phyloP scores from a whole-genome alignment of 805 yeast genomes.

The Candida jianshihensis region DNA sequence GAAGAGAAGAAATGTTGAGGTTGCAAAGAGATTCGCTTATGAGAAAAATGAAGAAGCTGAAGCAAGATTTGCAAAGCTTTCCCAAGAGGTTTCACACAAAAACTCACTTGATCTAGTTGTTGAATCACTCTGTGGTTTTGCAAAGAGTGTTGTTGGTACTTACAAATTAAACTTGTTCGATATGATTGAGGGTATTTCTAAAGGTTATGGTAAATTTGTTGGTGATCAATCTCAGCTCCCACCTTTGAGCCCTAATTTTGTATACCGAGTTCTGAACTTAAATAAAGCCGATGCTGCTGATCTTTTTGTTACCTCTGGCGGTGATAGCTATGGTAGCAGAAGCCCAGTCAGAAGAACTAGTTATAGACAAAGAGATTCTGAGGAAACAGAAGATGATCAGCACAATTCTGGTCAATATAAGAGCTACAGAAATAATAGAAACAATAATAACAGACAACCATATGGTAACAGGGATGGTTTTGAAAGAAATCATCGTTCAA shows the following conservation, averaged over 20 bases:
- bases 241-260: constrained; percentile 15
- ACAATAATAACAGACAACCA: constrained; percentile 2
- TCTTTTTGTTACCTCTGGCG: constrained; percentile 20
- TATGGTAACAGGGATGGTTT: neutral
- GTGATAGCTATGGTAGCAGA: constrained; percentile 10
- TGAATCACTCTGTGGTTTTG: constrained; percentile 29
- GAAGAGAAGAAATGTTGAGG: constrained; percentile 46
- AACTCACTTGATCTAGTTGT: constrained; percentile 25
- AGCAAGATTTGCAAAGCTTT: constrained; percentile 22
- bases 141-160: constrained; percentile 26
- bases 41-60: constrained; percentile 30
- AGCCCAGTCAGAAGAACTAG: constrained; percentile 5
- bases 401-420: too few species aligned
- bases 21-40: constrained; percentile 37
- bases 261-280: constrained; percentile 16
- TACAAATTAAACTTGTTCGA: constrained; percentile 26
- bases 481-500: too few species aligned
- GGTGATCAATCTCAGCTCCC: constrained; percentile 14
- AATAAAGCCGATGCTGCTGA: constrained; percentile 13
- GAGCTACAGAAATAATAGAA: constrained; percentile 7
- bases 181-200: constrained; percentile 27
- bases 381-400: constrained; percentile 13
- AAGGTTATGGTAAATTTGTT: constrained; percentile 21
- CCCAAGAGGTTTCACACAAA: constrained; percentile 19
- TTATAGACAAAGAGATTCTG: constrained; percentile 7